These are phyloP conservation scores for Silene vulgaris DNA, from an alignment of 179 eudicot genomes.

Conservation along the genomic window DNA sequence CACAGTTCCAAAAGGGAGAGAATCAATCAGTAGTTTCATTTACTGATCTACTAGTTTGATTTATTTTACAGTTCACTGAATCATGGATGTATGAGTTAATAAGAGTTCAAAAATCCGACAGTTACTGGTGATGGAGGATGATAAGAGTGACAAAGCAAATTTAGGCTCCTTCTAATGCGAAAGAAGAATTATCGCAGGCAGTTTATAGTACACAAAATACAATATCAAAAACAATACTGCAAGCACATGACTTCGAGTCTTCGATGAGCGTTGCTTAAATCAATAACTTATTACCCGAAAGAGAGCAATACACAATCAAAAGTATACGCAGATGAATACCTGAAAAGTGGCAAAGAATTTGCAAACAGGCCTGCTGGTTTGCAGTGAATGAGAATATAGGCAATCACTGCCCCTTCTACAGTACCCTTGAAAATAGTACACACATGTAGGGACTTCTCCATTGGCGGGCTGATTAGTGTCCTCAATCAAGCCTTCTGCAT, in stretches of 20 bases:
- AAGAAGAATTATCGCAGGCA: background rate
- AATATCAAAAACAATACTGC: constrained; percentile 3
- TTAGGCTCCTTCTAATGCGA: background rate
- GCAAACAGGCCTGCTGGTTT: constrained; percentile 62
- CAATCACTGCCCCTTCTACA: constrained; percentile 75
- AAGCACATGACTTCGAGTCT: background rate
- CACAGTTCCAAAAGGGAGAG: background rate
- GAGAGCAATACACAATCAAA: constrained; percentile 5
- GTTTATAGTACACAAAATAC: background rate
- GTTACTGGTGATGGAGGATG: background rate
- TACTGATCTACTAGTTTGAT: background rate
- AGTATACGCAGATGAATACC: constrained; percentile 38
- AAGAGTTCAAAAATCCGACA: background rate
- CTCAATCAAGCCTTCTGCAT: constrained; percentile 32
- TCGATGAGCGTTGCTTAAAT: background rate
- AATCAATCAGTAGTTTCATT: constrained; percentile 2
- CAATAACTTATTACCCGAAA: background rate
- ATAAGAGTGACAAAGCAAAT: background rate
- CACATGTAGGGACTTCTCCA: constrained; percentile 53
- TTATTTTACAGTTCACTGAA: background rate
- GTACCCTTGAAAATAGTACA: constrained; percentile 53
- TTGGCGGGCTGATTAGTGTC: constrained; percentile 22
- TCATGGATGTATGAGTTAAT: constrained; percentile 7
- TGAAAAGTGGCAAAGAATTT: constrained; percentile 65
- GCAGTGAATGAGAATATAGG: constrained; percentile 60